Evolutionary conservation across 345 rosid species (phyloP).

Genomic region (Lepidium sativum): DNA sequence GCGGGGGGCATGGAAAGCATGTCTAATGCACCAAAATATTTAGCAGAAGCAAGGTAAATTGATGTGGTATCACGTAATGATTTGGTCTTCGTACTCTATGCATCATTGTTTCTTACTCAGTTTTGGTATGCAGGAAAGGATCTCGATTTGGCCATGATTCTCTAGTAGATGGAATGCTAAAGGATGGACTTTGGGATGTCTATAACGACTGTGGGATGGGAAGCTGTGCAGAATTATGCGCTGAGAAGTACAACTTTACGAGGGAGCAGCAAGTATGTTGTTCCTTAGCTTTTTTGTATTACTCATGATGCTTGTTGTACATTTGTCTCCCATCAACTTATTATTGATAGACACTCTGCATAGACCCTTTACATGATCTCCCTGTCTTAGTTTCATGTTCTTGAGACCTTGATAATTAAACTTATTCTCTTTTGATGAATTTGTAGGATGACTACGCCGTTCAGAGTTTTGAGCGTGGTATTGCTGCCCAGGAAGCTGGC

Average conservation of each 20-base stretch:
- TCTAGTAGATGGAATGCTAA: conserved; percentile 89
- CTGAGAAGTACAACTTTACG: conserved; percentile 55
- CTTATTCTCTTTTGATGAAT: neutral
- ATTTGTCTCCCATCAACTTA: neutral
- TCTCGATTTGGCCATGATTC: conserved; percentile 93
- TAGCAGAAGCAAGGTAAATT: conserved; percentile 82
- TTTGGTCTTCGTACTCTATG: neutral
- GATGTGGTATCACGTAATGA: neutral
- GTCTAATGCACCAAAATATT: conserved; percentile 90
- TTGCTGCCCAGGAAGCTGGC: conserved; percentile 80
- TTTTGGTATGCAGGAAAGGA: conserved; percentile 63
- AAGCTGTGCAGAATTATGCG: conserved; percentile 86
- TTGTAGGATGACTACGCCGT: conserved; percentile 75
- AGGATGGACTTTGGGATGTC: conserved; percentile 98
- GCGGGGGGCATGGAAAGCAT: conserved; percentile 99
- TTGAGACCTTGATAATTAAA: neutral
- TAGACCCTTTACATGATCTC: neutral
- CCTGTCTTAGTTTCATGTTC: neutral
- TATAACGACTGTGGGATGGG: conserved; percentile 93
- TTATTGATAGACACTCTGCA: neutral
- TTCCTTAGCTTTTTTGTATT: neutral
- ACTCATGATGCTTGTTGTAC: neutral
- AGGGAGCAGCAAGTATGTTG: conserved; percentile 75
- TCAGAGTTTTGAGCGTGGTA: conserved; percentile 96
- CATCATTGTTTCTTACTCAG: conserved; percentile 13